Percentiles rank a stretch among this genome's conserved stretches.
These are phyloP conservation scores for Carex scoparia DNA, from an alignment of 176 grass and related monocot species.

Conservation along the genomic window DNA sequence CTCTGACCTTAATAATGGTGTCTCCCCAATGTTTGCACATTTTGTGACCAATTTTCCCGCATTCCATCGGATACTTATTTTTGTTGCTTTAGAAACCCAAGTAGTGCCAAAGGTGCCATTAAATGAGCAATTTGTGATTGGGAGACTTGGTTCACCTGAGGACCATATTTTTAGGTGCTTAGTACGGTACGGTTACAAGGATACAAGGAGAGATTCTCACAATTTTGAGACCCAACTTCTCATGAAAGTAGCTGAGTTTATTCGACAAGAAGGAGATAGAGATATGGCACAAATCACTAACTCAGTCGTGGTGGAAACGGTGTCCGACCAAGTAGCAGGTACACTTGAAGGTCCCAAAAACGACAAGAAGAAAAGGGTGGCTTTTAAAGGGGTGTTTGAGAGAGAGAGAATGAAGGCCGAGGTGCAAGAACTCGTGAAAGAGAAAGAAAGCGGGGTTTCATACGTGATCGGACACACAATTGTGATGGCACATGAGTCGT, in stretches of 20 bases:
- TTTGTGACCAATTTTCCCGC: slow-evolving; percentile 95
- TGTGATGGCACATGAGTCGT: slow-evolving; percentile 69
- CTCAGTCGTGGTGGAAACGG: slow-evolving; percentile 34
- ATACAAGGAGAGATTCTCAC: slow-evolving; percentile 50
- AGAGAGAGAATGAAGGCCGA: slow-evolving; percentile 28
- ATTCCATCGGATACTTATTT: slow-evolving; percentile 77
- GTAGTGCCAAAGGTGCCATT: slow-evolving; percentile 60
- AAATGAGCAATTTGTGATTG: slow-evolving; percentile 54
- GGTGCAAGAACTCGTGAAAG: slow-evolving; percentile 56
- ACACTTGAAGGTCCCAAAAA: slow-evolving; percentile 27
- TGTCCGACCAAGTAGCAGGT: slow-evolving; percentile 14
- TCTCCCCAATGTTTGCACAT: slow-evolving; percentile 85
- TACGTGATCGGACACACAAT: slow-evolving; percentile 85
- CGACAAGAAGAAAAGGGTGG: slow-evolving; percentile 32
- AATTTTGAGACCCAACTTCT: slow-evolving; percentile 83
- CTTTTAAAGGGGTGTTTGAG: slow-evolving; percentile 31
- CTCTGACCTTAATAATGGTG: slow-evolving; percentile 40
- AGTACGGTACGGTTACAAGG: slow-evolving; percentile 78
- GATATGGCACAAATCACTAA: slow-evolving; percentile 23
- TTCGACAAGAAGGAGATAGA: slow-evolving; percentile 31
- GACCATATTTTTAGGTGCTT: slow-evolving; percentile 53
- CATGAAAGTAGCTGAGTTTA: slow-evolving; percentile 68
- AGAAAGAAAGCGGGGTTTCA: slow-evolving; percentile 74
- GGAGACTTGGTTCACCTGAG: slow-evolving; percentile 46
- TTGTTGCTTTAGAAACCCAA: slow-evolving; percentile 66